phyloP scores from a whole-genome alignment of 371 early-diverging fungal species.

The Mucor saturninus region DNA sequence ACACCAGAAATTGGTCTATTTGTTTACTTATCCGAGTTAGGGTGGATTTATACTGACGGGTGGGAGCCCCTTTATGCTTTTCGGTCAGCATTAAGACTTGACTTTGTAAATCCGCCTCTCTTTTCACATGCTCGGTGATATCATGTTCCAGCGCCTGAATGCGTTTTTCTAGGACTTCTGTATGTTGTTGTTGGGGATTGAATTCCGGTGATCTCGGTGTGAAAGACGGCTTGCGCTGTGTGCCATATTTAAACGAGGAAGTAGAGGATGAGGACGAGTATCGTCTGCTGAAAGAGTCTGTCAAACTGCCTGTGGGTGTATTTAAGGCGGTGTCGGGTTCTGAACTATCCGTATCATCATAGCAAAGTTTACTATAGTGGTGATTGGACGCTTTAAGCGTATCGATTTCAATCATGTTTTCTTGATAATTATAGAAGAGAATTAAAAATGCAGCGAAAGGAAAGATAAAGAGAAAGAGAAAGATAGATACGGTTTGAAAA shows the following conservation, averaged over 20 bases:
- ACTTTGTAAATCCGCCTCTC: constrained; percentile 14
- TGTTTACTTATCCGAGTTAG: constrained; percentile 10
- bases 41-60: constrained; percentile 2
- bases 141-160: constrained; percentile 18
- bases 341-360: constrained; percentile 15
- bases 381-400: constrained; percentile 8
- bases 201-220: constrained; percentile 1
- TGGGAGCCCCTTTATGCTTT: not conserved
- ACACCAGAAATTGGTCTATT: constrained; percentile 13
- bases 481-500: not conserved
- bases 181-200: not conserved
- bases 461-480: not conserved
- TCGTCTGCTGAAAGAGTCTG: constrained; percentile 12
- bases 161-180: constrained; percentile 8
- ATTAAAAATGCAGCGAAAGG: not conserved
- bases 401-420: constrained; percentile 14
- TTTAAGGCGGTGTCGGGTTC: constrained; percentile 23
- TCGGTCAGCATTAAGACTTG: constrained; percentile 17
- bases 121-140: constrained; percentile 8
- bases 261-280: constrained; percentile 12
- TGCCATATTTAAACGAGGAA: constrained; percentile 5
- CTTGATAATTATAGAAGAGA: not conserved
- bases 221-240: not conserved
- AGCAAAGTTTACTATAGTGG: not conserved
- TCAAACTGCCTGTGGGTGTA: constrained; percentile 21